A percentile compares a stretch with the other conserved stretches of the same genome.
phyloP scores from a whole-genome alignment of 352 stramenopile species.

The Pythium phragmitis region DNA sequence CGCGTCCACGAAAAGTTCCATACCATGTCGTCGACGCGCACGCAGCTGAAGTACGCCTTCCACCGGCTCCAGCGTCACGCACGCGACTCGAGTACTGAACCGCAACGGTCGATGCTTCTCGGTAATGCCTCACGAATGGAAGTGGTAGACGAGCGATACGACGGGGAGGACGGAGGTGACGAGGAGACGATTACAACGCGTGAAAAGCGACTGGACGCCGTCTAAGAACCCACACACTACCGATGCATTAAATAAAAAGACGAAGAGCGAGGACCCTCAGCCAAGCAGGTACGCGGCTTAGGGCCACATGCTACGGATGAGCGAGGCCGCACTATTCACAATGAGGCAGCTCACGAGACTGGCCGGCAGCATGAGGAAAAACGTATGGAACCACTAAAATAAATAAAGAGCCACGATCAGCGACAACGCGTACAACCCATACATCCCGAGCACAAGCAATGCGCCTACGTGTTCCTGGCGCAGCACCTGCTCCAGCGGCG shows the following conservation, averaged over 20 bases:
- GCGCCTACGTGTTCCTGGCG: slow-evolving; percentile 68
- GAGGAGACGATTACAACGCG: not conserved
- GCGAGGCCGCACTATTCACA: too few species aligned
- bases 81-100: slow-evolving; percentile 4
- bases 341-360: too few species aligned
- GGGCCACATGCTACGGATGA: too few species aligned
- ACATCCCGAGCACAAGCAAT: slow-evolving; percentile 8
- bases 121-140: not conserved
- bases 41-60: slow-evolving; percentile 64
- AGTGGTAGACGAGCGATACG: not conserved
- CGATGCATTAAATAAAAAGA: slow-evolving; percentile 17
- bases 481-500: slow-evolving; percentile 63
- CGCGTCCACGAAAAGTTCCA: slow-evolving; percentile 66
- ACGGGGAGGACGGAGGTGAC: not conserved
- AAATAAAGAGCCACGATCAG: slow-evolving; percentile 13
- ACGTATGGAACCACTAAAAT: too few species aligned
- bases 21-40: slow-evolving; percentile 56
- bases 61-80: slow-evolving; percentile 53
- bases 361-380: too few species aligned
- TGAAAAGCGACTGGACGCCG: slow-evolving; percentile 13
- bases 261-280: too few species aligned
- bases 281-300: too few species aligned
- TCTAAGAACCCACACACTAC: not conserved
- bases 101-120: too few species aligned
- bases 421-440: slow-evolving; percentile 10